Base-by-base conservation (phyloP, 768 basidiomycete species). In the Epithele typhae region DNA sequence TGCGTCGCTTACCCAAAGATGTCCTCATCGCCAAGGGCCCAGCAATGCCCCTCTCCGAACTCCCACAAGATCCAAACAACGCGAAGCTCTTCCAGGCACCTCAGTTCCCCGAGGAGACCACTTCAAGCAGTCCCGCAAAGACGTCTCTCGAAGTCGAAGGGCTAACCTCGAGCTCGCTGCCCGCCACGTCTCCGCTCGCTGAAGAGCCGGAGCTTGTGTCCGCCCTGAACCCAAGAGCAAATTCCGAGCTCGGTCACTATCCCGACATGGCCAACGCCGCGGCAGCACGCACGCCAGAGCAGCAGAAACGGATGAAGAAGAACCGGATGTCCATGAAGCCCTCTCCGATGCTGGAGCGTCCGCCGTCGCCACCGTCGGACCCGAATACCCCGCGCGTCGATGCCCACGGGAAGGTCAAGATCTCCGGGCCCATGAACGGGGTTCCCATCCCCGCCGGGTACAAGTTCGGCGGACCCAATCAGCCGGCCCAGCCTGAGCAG, bases 351-450 rank as follows among this genome's bases (percentile, higher is more conserved):
- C 54, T 72, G 34, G 67, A 70, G 43, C 69, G 60, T 53, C 52
- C 70, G 11, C 62, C 74, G 18, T 71, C 71, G 5, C 70, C 75
- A 24, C 82, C 85, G 46, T 70, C 61, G 53, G 63, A 81, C 37
- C 75, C 75, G 18, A 78, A 74, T 52, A 78, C 61, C 23, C 59
- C 62, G 1, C 56, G 75, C 54, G 68, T 67, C 6, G 83, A 86
- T 46, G 60, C 63, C 22, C 74, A 74, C 39, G 72, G 75, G 22
- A 87, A 84, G 62, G 80, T 83, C 40, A 92, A 93, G 67, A 96
- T 97, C 40, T 94, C 92, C 15, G 89, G 81, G 1, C 94, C 93
- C 25, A 73, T 92, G 62, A 84, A 84, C 48, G 92, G 90, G 7
- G 79, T 80, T 12, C 88, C 85, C 35, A 87, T 95, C 30, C 92